Conservation (phyloP, 768 basidiomycete species). For the Collybiopsis luxurians region DNA sequence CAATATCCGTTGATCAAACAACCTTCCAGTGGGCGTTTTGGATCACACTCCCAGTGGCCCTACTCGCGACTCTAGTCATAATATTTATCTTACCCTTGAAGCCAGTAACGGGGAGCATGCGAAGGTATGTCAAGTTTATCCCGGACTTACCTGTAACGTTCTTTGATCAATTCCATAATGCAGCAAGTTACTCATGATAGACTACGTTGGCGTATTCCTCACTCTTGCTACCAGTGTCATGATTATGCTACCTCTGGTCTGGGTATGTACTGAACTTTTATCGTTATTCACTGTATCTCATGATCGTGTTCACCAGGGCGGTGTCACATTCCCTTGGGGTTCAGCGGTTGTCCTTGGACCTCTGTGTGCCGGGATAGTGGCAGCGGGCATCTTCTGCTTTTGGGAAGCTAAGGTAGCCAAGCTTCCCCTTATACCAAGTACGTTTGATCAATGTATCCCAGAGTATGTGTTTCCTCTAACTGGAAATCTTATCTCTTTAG, state of each 20-base stretch:
- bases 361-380: slow-evolving; percentile 51
- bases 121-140: slow-evolving; percentile 29
- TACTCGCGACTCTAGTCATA: slow-evolving; percentile 52
- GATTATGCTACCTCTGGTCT: slow-evolving; percentile 68
- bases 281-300: not conserved
- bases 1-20: not conserved
- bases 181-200: slow-evolving; percentile 68
- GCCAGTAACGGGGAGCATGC: slow-evolving; percentile 57
- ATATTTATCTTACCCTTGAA: slow-evolving; percentile 69
- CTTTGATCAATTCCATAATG: not conserved
- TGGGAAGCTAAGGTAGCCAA: slow-evolving; percentile 73
- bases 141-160: not conserved
- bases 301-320: slow-evolving; percentile 43
- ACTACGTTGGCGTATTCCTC: slow-evolving; percentile 58
- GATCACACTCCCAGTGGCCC: slow-evolving; percentile 63
- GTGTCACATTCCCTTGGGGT: slow-evolving; percentile 69
- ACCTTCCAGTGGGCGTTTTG: slow-evolving; percentile 66
- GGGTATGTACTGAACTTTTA: slow-evolving; percentile 36
- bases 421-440: slow-evolving; percentile 73
- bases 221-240: slow-evolving; percentile 61
- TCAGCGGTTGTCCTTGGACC: slow-evolving; percentile 64
- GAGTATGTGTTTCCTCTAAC: not conserved
- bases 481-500: slow-evolving; percentile 26
- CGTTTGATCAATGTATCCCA: too few species aligned
- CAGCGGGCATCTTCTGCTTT: slow-evolving; percentile 56